These are phyloP conservation scores for Puccinia hordei DNA, from an alignment of 1,284 basidiomycete species.

Conservation along the genomic window DNA sequence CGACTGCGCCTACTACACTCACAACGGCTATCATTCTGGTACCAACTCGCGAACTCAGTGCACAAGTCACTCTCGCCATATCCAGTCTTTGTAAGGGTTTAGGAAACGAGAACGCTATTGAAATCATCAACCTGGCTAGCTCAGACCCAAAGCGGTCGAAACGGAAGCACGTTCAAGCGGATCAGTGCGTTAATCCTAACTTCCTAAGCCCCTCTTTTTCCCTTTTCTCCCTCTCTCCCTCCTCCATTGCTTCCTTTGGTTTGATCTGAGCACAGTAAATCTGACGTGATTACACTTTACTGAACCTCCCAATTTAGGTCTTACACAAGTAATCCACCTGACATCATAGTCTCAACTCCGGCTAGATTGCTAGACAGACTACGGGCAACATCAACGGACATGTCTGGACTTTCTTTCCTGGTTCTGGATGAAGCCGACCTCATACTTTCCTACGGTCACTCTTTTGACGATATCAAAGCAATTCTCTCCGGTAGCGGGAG, in stretches of 20 bases:
- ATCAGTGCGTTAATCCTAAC: conserved; percentile 63
- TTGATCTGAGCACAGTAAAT: too few species aligned
- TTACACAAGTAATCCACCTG: conserved; percentile 72
- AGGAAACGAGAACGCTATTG: conserved; percentile 70
- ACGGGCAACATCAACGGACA: conserved; percentile 67
- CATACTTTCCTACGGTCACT: conserved; percentile 92
- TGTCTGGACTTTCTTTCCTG: conserved; percentile 72
- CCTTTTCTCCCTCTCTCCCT: conserved; percentile 2
- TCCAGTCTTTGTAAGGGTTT: conserved; percentile 70
- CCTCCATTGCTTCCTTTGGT: neutral
- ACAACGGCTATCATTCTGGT: conserved; percentile 94
- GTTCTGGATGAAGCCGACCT: conserved; percentile 98
- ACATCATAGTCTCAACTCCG: conserved; percentile 89
- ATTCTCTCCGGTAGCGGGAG: conserved; percentile 70
- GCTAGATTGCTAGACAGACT: conserved; percentile 77
- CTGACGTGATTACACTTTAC: too few species aligned
- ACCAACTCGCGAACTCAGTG: conserved; percentile 90
- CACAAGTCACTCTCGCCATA: conserved; percentile 81
- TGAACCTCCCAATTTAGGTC: neutral
- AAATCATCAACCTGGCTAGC: conserved; percentile 75
- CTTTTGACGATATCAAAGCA: conserved; percentile 79
- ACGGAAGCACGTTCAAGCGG: conserved; percentile 54
- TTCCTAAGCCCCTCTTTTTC: conserved; percentile 73
- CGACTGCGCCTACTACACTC: conserved; percentile 64
- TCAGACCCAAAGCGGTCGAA: conserved; percentile 53